Base-by-base conservation (phyloP, 1,284 basidiomycete species). In the Puccinia hordei region DNA sequence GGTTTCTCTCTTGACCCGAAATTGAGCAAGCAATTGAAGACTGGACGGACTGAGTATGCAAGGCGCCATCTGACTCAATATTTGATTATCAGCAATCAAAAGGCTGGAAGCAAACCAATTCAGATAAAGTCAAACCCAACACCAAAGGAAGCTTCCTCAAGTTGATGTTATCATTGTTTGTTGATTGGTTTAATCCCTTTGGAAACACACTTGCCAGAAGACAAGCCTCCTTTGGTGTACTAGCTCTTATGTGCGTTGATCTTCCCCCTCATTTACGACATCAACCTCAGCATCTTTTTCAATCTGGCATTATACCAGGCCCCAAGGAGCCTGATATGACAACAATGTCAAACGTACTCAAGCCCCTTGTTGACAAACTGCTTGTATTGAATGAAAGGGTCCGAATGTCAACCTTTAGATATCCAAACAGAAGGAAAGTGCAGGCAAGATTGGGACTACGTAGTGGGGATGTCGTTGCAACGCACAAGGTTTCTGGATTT, bases 21-120 rank as follows among this genome's bases (percentile, higher is more conserved):
- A 55, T 55, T 73, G 71, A 73, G 33, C 19, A 73, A 27, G 49
- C 71, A 51, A 73, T 73, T 73, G 71, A 73, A 30, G 49, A 73
- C 30, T 73, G 71, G 71, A 19, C 53, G 8, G 53, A 57, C 19
- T 8, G 22, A n/a, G 27, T 57, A 9, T 57, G 22, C 17, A 19
- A 57, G 5, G 53, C 53, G 8, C 53, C 53, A 6, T 19, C 27
- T 27, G 22, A 65, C 33, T 12, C 8, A 13, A 8, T 9, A 33
- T 65, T 33, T 65, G 61, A 65, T 35, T 65, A 65, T 38, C 61
- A 65, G 33, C 61, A 65, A 35, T 65, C 61, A 35, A 30, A 30
- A 35, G 30, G 8, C 12, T 65, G 61, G 61, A 38, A 65, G 61
- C 6, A 57, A 19, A 57, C 17, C 27, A 57, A 57, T 57, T 19